Evolutionary conservation across 140 eudicot species (phyloP).

Genomic region (Senecio squalidus): DNA sequence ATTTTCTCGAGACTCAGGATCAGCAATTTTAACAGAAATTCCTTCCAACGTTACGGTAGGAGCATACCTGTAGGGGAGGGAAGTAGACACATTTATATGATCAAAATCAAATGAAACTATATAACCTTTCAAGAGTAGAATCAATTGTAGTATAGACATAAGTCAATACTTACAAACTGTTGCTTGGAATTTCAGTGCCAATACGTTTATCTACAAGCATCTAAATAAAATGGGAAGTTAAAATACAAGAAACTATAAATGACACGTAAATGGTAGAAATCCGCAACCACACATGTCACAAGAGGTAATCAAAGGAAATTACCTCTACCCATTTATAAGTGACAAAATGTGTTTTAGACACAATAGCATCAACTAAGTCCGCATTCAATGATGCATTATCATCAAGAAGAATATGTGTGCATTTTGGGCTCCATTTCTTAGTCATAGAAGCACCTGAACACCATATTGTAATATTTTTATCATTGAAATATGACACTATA

Average conservation of each 20-base stretch:
- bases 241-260: not conserved
- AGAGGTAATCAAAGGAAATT: conserved; percentile 5
- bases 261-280: not conserved
- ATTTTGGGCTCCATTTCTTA: conserved; percentile 53
- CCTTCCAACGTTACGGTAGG: conserved; percentile 63
- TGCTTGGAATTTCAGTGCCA: conserved; percentile 64
- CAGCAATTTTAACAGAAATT: conserved; percentile 46
- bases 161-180: conserved; percentile 50
- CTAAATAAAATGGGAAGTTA: conserved; percentile 31
- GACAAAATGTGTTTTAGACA: conserved; percentile 52
- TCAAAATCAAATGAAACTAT: not conserved
- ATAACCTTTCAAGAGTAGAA: not conserved
- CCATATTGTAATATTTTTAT: not conserved
- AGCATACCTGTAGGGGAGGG: conserved; percentile 46
- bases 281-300: not conserved
- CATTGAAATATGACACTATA: not conserved
- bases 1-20: conserved; percentile 65
- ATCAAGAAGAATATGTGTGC: conserved; percentile 83
- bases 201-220: conserved; percentile 55
- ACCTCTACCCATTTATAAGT: conserved; percentile 74
- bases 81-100: conserved; percentile 8
- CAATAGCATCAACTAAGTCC: conserved; percentile 56
- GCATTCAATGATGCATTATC: conserved; percentile 45
- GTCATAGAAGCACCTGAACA: conserved; percentile 61
- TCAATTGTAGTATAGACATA: not conserved